Evolutionary conservation across 441 rosid genomes (phyloP).

Genomic region (Euphorbia schlechtendalii): DNA sequence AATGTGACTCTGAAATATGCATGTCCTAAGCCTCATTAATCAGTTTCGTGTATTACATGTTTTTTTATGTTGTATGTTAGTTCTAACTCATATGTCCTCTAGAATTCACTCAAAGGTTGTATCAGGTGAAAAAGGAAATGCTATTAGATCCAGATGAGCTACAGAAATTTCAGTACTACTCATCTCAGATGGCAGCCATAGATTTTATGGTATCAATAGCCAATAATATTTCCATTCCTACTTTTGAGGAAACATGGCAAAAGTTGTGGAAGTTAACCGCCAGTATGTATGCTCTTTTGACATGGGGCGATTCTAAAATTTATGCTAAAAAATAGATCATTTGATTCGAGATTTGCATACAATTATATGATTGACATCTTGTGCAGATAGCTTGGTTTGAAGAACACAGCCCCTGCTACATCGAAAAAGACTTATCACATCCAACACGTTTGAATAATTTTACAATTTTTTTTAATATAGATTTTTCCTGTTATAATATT

Average conservation of each 20-base stretch:
- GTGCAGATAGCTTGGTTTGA: conserved; percentile 77
- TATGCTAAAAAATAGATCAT: background rate
- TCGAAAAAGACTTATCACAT: too few species aligned
- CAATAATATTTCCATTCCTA: conserved; percentile 75
- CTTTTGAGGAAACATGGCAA: conserved; percentile 99
- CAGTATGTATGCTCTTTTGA: too few species aligned
- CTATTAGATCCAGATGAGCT: conserved; percentile 68
- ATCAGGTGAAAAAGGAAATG: conserved; percentile 89
- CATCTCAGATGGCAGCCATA: conserved; percentile 99
- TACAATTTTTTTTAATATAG: too few species aligned
- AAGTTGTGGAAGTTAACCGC: conserved; percentile 90
- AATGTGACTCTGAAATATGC: background rate
- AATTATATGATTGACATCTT: conserved; percentile 15
- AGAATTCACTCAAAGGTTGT: conserved; percentile 21
- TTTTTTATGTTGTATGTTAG: conserved; percentile 24
- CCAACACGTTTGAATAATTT: too few species aligned
- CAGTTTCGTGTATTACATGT: background rate
- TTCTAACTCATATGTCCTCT: too few species aligned
- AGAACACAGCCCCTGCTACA: conserved; percentile 43
- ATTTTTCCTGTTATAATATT: too few species aligned
- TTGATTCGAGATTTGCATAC: background rate
- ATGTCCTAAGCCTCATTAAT: background rate
- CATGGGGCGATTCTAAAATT: too few species aligned
- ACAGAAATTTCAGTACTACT: conserved; percentile 85
- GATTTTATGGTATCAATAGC: conserved; percentile 96